Base-by-base conservation (phyloP, 108 stramenopile genomes). In the Stephanodiscus minutulus region DNA sequence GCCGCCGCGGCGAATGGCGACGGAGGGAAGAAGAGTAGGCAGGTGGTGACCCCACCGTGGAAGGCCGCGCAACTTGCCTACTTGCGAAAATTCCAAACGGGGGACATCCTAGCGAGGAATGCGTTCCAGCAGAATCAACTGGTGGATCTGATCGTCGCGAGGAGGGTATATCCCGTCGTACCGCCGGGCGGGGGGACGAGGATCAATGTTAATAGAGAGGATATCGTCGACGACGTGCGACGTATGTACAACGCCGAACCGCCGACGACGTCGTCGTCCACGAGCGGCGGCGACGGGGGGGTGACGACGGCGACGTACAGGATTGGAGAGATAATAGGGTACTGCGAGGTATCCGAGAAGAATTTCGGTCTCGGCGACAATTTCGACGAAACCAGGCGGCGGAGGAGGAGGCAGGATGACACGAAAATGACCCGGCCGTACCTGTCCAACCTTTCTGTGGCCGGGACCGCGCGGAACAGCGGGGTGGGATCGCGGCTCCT, bases 401-500 rank as follows among this genome's bases (percentile, higher is more conserved):
- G 61, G 46, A 27, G 66, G 12, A 20, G 47, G 21, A 28, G n/a
- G n/a, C n/a, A 20, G 48, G 9, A 53, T 15, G 52, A 49, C 53
- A 21, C 46, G 28, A 53, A 57, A 63, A 36, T 59, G 58, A 59
- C 72, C 15, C 76, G 87, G 10, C 92, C 92, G 37, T 73, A 91
- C 49, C 63, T 93, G 29, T 83, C 88, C 15, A 93, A 93, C 58
- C 70, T 93, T 2, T 82, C 86, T 15, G 92, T 93, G 2, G 71
- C 49, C 12, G 62, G 78, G 37, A 59, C 76, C 17, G 88, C 88
- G 18, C 83, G 92, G 52, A 54, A 76, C 37, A 84, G 74, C 48
- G 92, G 92, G 5, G 82, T 93, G 2, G 92, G 90, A 17, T 82
- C 86, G 5, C 74, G 73, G 59, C 67, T 93, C n/a, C 39, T 91